Evolutionary conservation across 2,329 filamentous ascomycete species (phyloP).

Genomic region (Neurospora sp.): DNA sequence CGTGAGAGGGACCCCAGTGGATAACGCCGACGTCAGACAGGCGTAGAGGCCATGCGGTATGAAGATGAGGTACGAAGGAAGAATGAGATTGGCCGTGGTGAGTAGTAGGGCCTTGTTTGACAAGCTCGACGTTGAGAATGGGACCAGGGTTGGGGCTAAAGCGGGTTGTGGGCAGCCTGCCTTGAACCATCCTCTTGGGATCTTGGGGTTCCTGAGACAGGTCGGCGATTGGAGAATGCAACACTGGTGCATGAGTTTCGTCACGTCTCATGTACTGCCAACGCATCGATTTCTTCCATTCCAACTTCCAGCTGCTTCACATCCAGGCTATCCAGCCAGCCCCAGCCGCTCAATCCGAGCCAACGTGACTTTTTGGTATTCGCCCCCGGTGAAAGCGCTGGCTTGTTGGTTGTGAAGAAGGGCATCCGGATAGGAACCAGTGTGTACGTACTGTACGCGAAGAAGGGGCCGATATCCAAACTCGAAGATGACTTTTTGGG

Average conservation of each 20-base stretch:
- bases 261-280: constrained; percentile 24
- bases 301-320: background rate
- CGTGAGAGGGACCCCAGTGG: background rate
- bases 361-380: background rate
- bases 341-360: background rate
- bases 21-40: constrained; percentile 8
- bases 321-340: background rate
- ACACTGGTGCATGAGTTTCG: constrained; percentile 13
- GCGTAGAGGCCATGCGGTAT: background rate
- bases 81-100: background rate
- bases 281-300: constrained; percentile 12
- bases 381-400: background rate
- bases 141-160: constrained; percentile 4
- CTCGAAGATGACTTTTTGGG: background rate
- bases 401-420: background rate
- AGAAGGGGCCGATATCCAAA: background rate
- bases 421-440: background rate
- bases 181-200: constrained; percentile 19
- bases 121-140: background rate
- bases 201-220: constrained; percentile 10
- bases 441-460: background rate
- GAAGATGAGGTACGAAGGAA: background rate
- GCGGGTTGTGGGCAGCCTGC: constrained; percentile 13
- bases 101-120: background rate
- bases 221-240: constrained; percentile 13